Evolutionary conservation across 352 stramenopile species (phyloP).

Genomic region (Saprolegnia parasitica): DNA sequence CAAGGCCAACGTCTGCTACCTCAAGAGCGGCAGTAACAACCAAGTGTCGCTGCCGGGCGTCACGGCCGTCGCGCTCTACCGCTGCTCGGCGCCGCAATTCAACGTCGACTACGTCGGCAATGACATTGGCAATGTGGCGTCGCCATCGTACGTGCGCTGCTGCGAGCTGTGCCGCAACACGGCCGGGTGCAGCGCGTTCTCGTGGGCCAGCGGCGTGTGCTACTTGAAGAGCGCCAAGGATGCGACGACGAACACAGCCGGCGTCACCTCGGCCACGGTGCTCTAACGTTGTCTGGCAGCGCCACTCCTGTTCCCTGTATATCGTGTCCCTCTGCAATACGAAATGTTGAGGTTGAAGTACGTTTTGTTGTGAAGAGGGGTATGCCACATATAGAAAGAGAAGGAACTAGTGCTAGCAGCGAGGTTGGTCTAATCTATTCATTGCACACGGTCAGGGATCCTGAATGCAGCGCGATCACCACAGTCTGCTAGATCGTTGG

Average conservation of each 20-base stretch:
- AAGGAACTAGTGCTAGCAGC: too few relatives aligned
- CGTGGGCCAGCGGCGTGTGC: slow-evolving; percentile 18
- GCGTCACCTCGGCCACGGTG: slow-evolving; percentile 25
- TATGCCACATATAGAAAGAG: too few relatives aligned
- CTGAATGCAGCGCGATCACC: too few relatives aligned
- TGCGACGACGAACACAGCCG: background rate
- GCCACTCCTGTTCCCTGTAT: too few relatives aligned
- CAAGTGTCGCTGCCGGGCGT: background rate
- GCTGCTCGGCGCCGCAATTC: background rate
- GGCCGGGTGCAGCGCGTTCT: background rate
- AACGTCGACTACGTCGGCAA: slow-evolving; percentile 32
- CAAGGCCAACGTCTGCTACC: background rate
- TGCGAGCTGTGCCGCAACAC: slow-evolving; percentile 16
- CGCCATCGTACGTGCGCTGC: slow-evolving; percentile 29
- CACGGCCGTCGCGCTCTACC: background rate
- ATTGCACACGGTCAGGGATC: too few relatives aligned
- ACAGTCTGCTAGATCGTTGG: too few relatives aligned
- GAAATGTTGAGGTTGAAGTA: too few relatives aligned
- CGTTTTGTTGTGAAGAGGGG: too few relatives aligned
- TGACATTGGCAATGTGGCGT: slow-evolving; percentile 24
- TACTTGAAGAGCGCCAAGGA: slow-evolving; percentile 19
- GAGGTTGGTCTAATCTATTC: too few relatives aligned
- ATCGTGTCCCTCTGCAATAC: too few relatives aligned
- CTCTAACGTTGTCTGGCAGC: background rate
- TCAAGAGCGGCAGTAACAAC: background rate